These are phyloP conservation scores for Colletotrichum sp. DNA, from an alignment of 2,329 filamentous ascomycete species.

Conservation along the genomic window DNA sequence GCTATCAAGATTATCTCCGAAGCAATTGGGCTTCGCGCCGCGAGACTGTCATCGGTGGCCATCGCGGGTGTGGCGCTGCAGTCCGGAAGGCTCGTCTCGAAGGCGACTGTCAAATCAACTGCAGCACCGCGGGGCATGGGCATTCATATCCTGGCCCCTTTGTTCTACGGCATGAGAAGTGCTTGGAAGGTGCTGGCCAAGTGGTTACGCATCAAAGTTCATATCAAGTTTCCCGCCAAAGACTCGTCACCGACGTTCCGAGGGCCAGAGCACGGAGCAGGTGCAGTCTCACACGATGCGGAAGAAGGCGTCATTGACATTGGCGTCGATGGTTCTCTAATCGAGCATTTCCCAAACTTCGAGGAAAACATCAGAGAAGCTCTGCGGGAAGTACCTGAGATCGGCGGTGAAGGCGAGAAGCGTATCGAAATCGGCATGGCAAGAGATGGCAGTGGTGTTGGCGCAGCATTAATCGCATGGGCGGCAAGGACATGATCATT, in stretches of 20 bases:
- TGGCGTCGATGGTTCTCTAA: slow-evolving; percentile 74
- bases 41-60: slow-evolving; percentile 24
- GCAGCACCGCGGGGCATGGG: background rate
- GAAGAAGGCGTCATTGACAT: slow-evolving; percentile 60
- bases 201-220: background rate
- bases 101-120: background rate
- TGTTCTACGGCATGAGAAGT: background rate
- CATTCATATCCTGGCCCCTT: background rate
- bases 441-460: slow-evolving; percentile 76
- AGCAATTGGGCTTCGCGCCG: slow-evolving; percentile 25
- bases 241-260: background rate
- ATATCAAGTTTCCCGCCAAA: background rate
- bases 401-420: slow-evolving; percentile 66
- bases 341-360: slow-evolving; percentile 76
- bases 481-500: slow-evolving; percentile 2
- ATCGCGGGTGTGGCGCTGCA: slow-evolving; percentile 28
- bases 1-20: slow-evolving; percentile 64
- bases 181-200: background rate
- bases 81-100: slow-evolving; percentile 15
- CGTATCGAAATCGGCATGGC: slow-evolving; percentile 73
- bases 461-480: slow-evolving; percentile 71
- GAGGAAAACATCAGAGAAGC: slow-evolving; percentile 70
- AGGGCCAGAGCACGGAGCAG: accelerated
- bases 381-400: slow-evolving; percentile 64
- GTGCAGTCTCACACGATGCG: slow-evolving; percentile 26